These are phyloP conservation scores for Schwanniomyces polymorphus DNA, from an alignment of 805 yeast genomes.

Conservation along the genomic window DNA sequence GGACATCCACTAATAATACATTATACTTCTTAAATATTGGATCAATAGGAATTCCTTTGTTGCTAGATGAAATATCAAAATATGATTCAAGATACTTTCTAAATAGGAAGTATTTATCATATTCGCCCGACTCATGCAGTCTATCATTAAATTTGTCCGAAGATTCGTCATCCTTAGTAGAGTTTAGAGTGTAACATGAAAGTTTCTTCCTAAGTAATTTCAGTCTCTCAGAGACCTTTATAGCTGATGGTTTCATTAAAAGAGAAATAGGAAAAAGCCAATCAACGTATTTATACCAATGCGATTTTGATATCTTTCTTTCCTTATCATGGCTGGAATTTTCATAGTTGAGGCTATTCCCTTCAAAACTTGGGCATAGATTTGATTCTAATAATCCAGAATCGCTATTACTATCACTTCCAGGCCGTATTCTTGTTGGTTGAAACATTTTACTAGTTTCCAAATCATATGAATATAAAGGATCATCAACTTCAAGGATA, in stretches of 20 bases:
- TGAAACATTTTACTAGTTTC: background rate
- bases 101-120: constrained; percentile 2
- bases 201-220: constrained; percentile 2
- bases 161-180: constrained; percentile 1
- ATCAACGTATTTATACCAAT: background rate
- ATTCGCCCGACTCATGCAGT: background rate
- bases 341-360: constrained; percentile 24
- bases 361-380: constrained; percentile 21
- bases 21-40: constrained; percentile 3
- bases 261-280: background rate
- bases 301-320: background rate
- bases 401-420: constrained; percentile 28
- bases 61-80: background rate
- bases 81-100: background rate
- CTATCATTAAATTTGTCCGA: background rate
- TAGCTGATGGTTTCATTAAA: background rate
- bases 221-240: background rate
- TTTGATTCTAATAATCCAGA: constrained; percentile 21
- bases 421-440: constrained; percentile 5
- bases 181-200: constrained; percentile 4
- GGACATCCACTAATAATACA: background rate
- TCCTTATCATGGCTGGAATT: constrained; percentile 6
- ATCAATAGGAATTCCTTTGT: constrained; percentile 1
- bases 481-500: background rate
- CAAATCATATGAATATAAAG: background rate